Base-by-base conservation (phyloP, 208 protist species). In the Leishmania arabica region DNA sequence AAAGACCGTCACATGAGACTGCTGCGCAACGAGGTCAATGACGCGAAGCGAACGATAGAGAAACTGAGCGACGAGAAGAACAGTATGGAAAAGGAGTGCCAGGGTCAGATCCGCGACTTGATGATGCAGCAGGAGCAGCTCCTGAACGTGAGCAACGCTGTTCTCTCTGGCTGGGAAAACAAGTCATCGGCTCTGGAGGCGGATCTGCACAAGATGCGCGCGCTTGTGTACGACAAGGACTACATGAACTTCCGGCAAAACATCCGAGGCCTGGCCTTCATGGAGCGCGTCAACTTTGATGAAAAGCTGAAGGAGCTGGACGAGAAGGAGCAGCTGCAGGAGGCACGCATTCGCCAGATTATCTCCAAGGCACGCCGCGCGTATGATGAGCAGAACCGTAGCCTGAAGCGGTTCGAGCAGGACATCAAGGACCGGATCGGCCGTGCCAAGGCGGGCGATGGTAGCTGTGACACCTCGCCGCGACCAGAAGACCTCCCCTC, bases 91-190 rank as follows among this genome's bases (percentile, higher is more conserved):
- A 84, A 85, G 37, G 83, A 93, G 76, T 90, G 91, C 58, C 88
- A 93, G 58, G 83, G 86, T n/a, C 91, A 95, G 66, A 88, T 97
- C 31, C 83, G 89, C 19, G 82, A 83, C 47, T 60, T 97, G 66
- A 83, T 90, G 66, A 40, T 85, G 51, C 89, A 92, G 81, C 90
- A 95, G 80, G 93, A 95, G 34, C 79, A 89, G 76, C 84, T 94
- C 62, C 82, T 92, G 17, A 58, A 47, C 51, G 83, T 90, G 31
- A 90, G 87, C 76, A 92, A 89, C 80, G 65, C 83, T 27, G 86
- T 97, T 19, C 75, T 97, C 34, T 78, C 74, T 7, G 90, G 92
- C 72, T 95, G 88, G 90, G 90, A 95, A 51, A 90, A 81, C 78
- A 93, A 92, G 75, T 91, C 93, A 1, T 79, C 88, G 0, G 72